Evolutionary conservation across 176 grass and related monocot genomes (phyloP), one percentile per base, ranked within the genome.

Genomic region (Bolboschoenus planiculmis): DNA sequence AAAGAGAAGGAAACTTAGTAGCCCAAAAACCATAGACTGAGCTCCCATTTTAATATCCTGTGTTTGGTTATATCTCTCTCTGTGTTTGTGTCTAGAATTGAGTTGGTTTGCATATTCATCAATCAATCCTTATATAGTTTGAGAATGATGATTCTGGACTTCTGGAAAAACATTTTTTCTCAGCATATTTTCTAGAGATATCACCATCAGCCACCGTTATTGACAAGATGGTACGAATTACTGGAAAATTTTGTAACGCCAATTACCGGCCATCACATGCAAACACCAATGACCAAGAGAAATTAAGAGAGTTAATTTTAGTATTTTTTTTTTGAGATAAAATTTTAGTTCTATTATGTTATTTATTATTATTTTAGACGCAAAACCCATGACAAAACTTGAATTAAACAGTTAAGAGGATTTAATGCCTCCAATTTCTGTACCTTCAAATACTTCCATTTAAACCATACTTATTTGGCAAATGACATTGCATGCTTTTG

Each of bases 151-250:
- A 47, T 61, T 81, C 42, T 62, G 23, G 43, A 75, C 71, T 5
- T n/a, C 27, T 29, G 9, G 26, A 54, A 78, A 0, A 79, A 11
- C 1, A 35, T 57, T 39, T 54, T 51, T 30, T 58, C 24, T 14
- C 55, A 43, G 60, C 43, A 48, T 18, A 20, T 46, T 31, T 81
- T 64, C 58, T 63, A 42, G 15, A 30, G 26, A 58, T 16, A 47
- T 81, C 57, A 81, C 57, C 35, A 48, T 81, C 79, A 39, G 79
- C 56, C 79, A 75, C 13, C 43, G 2, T 47, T 75, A 16, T 75
- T 75, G 71, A 75, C 71, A 48, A 29, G 13, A 72, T 71, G 23
- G 50, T 23, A 48, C 16, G 24, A 7, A 16, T 75, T 50, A 50
- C 13, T 11, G 21, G 23, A 74, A 71, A 29, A 59, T 20, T 48